phyloP scores from a whole-genome alignment of 352 stramenopile genomes.

The Globisporangium canariense region DNA sequence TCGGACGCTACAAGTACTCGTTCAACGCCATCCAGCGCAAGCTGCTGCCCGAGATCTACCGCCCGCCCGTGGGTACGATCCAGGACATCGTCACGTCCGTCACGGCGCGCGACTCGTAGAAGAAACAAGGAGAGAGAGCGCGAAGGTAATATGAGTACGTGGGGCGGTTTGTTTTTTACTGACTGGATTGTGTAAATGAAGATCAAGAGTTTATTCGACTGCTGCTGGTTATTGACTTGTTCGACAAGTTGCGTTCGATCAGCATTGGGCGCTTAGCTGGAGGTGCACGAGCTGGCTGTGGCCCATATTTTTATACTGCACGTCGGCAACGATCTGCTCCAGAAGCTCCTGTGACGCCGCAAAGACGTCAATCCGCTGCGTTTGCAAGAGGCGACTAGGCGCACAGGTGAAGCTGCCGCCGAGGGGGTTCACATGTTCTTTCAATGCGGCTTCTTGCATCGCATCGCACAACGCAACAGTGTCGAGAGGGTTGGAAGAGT shows the following conservation, averaged over 20 bases:
- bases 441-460: slow-evolving; percentile 2
- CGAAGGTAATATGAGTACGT: no score
- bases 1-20: slow-evolving; percentile 94
- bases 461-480: background rate
- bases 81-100: slow-evolving; percentile 91
- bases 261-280: background rate
- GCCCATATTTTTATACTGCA: background rate
- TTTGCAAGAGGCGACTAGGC: slow-evolving; percentile 6
- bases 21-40: slow-evolving; percentile 97
- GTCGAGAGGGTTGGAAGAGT: background rate
- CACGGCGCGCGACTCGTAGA: slow-evolving; percentile 81
- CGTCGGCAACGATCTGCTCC: background rate
- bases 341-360: slow-evolving; percentile 11
- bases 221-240: background rate
- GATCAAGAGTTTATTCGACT: background rate
- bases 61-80: slow-evolving; percentile 86
- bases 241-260: background rate
- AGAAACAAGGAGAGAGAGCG: background rate
- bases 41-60: slow-evolving; percentile 92
- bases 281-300: background rate
- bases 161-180: no score
- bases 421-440: background rate
- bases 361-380: background rate
- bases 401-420: slow-evolving; percentile 2
- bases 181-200: background rate